Evolutionary conservation across 148 eudicot genomes (phyloP).

Genomic region (Arctostaphylos glauca): DNA sequence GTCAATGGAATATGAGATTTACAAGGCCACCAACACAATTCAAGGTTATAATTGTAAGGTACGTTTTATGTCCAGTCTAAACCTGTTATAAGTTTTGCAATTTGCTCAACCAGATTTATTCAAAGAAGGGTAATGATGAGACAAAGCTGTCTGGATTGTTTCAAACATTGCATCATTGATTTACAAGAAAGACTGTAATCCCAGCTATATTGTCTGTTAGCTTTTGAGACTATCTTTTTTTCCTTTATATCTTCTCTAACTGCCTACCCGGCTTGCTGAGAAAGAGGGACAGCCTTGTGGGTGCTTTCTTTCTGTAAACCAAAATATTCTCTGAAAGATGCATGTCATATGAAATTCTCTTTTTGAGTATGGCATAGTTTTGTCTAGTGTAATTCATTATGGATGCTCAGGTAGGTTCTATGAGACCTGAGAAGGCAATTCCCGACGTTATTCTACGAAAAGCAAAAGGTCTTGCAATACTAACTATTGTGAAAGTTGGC

Average conservation of each 20-base stretch:
- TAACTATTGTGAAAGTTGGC: slow-evolving; percentile 61
- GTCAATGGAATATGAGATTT: slow-evolving; percentile 70
- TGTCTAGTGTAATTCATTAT: slow-evolving; percentile 3
- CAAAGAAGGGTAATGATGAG: not conserved
- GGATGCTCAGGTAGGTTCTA: slow-evolving; percentile 44
- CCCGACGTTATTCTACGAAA: slow-evolving; percentile 51
- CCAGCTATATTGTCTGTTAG: not conserved
- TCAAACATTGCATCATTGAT: not conserved
- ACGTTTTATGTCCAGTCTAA: slow-evolving; percentile 4
- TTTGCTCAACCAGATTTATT: not conserved
- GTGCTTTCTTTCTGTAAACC: not conserved
- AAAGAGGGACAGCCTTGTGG: not conserved
- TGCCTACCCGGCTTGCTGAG: not conserved
- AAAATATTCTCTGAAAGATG: not conserved
- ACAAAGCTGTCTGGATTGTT: not conserved
- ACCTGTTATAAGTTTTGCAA: not conserved
- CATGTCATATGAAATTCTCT: not conserved
- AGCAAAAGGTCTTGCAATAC: slow-evolving; percentile 71
- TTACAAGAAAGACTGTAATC: not conserved
- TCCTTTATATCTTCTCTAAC: not conserved
- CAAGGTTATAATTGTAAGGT: slow-evolving; percentile 44
- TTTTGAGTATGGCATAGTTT: not conserved
- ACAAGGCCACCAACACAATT: slow-evolving; percentile 66
- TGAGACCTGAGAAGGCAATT: slow-evolving; percentile 50
- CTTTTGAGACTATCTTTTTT: not conserved